Evolutionary conservation across 192 early-diverging fungal genomes (phyloP).

Genomic region (Backusella tarrabulga): DNA sequence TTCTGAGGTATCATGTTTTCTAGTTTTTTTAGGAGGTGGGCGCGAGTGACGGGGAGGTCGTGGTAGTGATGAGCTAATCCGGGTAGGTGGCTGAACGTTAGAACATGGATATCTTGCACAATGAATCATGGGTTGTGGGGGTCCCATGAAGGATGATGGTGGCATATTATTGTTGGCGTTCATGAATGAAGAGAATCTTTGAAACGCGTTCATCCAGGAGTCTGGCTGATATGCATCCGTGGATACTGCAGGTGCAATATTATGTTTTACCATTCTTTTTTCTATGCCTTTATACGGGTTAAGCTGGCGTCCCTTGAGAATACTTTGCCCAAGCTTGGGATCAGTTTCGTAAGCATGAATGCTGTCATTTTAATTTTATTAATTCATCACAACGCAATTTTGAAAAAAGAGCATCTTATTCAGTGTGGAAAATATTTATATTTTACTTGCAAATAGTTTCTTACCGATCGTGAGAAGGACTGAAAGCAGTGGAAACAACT

Average conservation of each 20-base stretch:
- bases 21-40: background rate
- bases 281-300: background rate
- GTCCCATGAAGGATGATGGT: background rate
- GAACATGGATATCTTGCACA: background rate
- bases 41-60: background rate
- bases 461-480: background rate
- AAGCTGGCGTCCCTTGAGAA: background rate
- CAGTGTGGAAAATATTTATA: background rate
- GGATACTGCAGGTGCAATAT: background rate
- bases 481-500: background rate
- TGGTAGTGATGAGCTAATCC: background rate
- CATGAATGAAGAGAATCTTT: background rate
- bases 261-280: conserved; percentile 6
- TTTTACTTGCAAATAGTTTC: background rate
- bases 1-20: background rate
- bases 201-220: background rate
- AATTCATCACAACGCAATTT: background rate
- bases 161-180: background rate
- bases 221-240: background rate
- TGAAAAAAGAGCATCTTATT: background rate
- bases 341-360: background rate
- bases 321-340: background rate
- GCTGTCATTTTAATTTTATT: background rate
- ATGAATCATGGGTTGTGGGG: background rate
- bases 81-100: background rate